These are phyloP conservation scores for Solanum pimpinellifolium DNA, from an alignment of 257 asterid species.

Conservation along the genomic window DNA sequence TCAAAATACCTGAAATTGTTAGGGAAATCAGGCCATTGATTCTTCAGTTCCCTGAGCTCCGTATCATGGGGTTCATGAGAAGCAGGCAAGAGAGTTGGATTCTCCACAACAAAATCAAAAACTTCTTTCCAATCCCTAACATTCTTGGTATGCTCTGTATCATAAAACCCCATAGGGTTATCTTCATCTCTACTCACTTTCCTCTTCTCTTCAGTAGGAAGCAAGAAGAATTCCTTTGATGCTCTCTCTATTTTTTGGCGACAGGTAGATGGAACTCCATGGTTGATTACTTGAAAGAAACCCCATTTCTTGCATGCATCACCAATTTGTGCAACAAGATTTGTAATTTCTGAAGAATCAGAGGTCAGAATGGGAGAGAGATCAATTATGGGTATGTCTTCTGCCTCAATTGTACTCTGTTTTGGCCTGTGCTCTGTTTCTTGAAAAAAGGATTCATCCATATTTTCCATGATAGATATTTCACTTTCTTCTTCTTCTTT, in stretches of 20 bases:
- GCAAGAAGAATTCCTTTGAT: slow-evolving; percentile 33
- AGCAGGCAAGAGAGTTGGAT: slow-evolving; percentile 32
- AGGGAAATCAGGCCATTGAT: slow-evolving; percentile 33
- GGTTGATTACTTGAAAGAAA: slow-evolving; percentile 70
- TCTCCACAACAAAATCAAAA: slow-evolving; percentile 39
- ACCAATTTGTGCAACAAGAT: slow-evolving; percentile 36
- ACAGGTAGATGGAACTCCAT: slow-evolving; percentile 41
- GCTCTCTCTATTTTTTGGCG: slow-evolving; percentile 36
- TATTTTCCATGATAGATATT: slow-evolving; percentile 33
- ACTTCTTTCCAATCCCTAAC: slow-evolving; percentile 77
- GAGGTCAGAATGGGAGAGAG: slow-evolving; percentile 24
- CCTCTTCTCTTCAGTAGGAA: slow-evolving; percentile 45
- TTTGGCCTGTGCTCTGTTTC: slow-evolving; percentile 56
- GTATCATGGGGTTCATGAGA: slow-evolving; percentile 33
- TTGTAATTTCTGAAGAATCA: not conserved
- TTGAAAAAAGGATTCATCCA: slow-evolving; percentile 45
- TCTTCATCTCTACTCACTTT: slow-evolving; percentile 31
- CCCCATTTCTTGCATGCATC: slow-evolving; percentile 63
- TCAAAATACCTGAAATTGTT: not conserved
- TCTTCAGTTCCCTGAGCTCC: slow-evolving; percentile 20
- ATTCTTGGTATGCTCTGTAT: slow-evolving; percentile 51
- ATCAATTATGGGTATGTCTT: slow-evolving; percentile 56
- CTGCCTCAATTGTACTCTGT: slow-evolving; percentile 14
- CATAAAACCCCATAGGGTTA: slow-evolving; percentile 44
- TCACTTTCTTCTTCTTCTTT: no score